Base-by-base conservation (phyloP, 495 filamentous ascomycete genomes). In the Trichoderma gamsii region DNA sequence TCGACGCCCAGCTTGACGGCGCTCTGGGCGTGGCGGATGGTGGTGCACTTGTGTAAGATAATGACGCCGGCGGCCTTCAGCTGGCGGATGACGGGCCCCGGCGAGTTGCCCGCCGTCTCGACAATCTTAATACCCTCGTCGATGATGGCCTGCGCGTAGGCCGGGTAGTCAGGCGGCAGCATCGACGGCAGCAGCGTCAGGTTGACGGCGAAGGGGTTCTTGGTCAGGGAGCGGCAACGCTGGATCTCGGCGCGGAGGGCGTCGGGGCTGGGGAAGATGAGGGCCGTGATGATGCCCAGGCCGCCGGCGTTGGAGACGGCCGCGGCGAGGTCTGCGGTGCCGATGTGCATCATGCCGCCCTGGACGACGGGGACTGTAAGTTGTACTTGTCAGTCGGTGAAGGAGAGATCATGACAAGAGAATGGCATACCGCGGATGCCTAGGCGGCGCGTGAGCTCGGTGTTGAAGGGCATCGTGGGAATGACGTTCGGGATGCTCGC, bases 31-130 rank as follows among this genome's bases (percentile, higher is more conserved):
- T 99, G 95, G 25, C 94, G 82, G 77, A 99, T 93, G 1, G 94
- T 97, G 25, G 95, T 99, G 82, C 95, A 99, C 80, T 99, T 99
- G 83, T 99, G 95, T 63, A 99, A 84, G 72, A 99, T 87, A 67
- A 85, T 92, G 72, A 81, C 87, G 41, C 85, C 86, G 35, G 88
- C 91, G 64, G 85, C 83, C 82, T 99, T 99, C 67, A 99, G 84
- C 80, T 92, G 86, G 76, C 85, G 79, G 79, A 99, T 97, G 44
- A 99, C 89, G 18, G 92, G 91, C 16, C 93, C 95, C 0, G 95
- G 95, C 75, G 86, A 90, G 82, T 99, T 97, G 61, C 95, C 95
- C 13, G 95, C 95, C 8, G 95, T 99, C 82, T 99, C 95, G 72
- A 99, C 95, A 72, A 99, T 91, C 73, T 86, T 88, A 81, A 99